These are phyloP conservation scores for Nymphaea thermarum DNA, from an alignment of 164 flowering plant species.

Conservation along the genomic window DNA sequence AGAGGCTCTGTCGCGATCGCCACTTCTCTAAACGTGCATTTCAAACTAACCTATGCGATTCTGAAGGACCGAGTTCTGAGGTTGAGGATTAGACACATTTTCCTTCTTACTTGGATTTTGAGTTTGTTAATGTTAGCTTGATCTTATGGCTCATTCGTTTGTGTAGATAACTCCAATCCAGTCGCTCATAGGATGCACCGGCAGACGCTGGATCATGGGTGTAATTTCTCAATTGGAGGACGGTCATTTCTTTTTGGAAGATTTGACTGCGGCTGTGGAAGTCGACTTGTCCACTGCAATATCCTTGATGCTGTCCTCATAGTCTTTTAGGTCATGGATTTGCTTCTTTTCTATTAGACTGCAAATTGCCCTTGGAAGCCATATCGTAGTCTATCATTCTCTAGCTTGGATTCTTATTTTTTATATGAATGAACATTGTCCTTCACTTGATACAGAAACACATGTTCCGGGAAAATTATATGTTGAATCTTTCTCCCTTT, in stretches of 20 bases:
- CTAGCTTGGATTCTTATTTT: background rate
- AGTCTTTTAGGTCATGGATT: background rate
- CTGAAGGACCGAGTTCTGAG: conserved; percentile 64
- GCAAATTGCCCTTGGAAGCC: background rate
- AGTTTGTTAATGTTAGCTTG: background rate
- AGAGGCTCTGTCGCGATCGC: conserved; percentile 73
- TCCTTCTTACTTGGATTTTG: background rate
- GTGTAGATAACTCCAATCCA: conserved; percentile 81
- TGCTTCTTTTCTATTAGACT: background rate
- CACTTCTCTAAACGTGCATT: conserved; percentile 81
- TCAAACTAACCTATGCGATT: conserved; percentile 34
- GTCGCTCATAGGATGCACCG: conserved; percentile 69
- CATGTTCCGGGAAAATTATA: no score
- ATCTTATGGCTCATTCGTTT: background rate
- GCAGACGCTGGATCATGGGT: conserved; percentile 93
- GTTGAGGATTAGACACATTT: background rate
- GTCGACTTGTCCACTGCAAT: conserved; percentile 83
- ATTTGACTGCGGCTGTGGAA: conserved; percentile 85
- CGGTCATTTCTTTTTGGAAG: conserved; percentile 96
- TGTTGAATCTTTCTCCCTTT: no score
- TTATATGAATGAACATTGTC: background rate
- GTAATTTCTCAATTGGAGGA: conserved; percentile 95
- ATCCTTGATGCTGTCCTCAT: conserved; percentile 41
- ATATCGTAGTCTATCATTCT: no score
- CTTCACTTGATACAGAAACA: no score